These are phyloP conservation scores for Eutypella sp. DNA, from an alignment of 2,329 filamentous ascomycete species.

Conservation along the genomic window DNA sequence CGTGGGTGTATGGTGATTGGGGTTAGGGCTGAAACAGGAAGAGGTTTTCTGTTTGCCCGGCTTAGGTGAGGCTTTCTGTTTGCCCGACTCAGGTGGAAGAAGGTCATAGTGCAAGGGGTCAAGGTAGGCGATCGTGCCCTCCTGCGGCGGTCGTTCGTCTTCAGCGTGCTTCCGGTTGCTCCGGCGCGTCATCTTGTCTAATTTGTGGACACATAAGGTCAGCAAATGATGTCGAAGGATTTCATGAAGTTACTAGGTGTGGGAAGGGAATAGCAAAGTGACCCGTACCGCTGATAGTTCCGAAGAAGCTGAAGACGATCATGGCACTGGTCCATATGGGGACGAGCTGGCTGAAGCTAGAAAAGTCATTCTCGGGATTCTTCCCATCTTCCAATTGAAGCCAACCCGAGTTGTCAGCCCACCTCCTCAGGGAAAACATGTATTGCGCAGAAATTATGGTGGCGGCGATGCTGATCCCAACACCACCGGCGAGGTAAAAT, in stretches of 20 bases:
- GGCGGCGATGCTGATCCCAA: constrained; percentile 18
- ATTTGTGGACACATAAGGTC: neutral
- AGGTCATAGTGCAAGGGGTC: constrained; percentile 13
- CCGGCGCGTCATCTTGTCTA: constrained; percentile 17
- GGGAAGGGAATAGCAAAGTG: neutral
- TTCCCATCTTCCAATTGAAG: constrained; percentile 9
- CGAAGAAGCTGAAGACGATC: constrained; percentile 26
- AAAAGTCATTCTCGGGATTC: constrained; percentile 28
- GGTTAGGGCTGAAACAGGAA: neutral
- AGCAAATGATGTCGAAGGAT: neutral
- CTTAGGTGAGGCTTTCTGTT: too few relatives aligned
- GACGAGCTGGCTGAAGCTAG: constrained; percentile 30
- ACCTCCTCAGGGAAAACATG: constrained; percentile 22
- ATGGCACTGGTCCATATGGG: constrained; percentile 27
- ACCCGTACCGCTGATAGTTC: constrained; percentile 23
- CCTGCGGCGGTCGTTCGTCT: constrained; percentile 9
- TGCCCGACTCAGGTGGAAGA: constrained; percentile 4
- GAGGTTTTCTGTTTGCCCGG: neutral
- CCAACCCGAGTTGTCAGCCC: constrained; percentile 22
- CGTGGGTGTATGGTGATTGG: neutral
- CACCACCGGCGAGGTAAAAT: constrained; percentile 16
- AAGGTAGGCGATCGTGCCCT: constrained; percentile 11
- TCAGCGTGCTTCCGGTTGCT: constrained; percentile 10
- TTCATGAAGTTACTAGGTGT: neutral
- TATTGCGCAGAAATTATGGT: constrained; percentile 17